A percentile compares a stretch with the other conserved stretches of the same genome.
phyloP scores from a whole-genome alignment of 2,329 filamentous ascomycete genomes.

The Hypoxylon sp. region DNA sequence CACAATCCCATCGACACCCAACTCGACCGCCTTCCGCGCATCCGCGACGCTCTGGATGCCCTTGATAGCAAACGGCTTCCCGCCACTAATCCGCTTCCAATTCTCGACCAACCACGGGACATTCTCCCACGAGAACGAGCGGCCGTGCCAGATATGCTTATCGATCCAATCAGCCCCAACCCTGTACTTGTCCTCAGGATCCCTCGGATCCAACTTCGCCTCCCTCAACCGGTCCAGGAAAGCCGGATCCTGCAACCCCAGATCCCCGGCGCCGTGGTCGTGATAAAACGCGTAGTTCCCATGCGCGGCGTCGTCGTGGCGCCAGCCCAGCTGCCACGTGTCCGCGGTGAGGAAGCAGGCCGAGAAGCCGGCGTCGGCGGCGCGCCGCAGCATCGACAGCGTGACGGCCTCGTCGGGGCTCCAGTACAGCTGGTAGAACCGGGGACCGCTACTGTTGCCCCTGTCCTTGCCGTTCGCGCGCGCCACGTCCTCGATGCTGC shows the following conservation, averaged over 20 bases:
- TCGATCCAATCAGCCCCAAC: conserved; percentile 71
- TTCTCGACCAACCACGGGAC: conserved; percentile 66
- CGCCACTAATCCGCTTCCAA: conserved; percentile 66
- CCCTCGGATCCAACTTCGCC: conserved; percentile 61
- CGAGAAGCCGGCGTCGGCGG: conserved; percentile 61
- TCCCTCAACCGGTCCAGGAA: conserved; percentile 63
- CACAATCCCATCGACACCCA: conserved; percentile 68
- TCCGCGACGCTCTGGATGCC: conserved; percentile 69
- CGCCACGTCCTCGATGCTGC: conserved; percentile 65
- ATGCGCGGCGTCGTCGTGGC: conserved; percentile 64
- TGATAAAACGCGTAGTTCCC: conserved; percentile 71
- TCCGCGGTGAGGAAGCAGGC: conserved; percentile 69
- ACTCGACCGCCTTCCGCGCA: conserved; percentile 63
- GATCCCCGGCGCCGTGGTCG: conserved; percentile 61
- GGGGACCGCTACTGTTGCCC: conserved; percentile 45
- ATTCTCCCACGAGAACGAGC: conserved; percentile 70
- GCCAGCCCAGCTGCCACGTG: conserved; percentile 70
- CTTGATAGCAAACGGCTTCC: conserved; percentile 67
- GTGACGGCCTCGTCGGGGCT: conserved; percentile 69
- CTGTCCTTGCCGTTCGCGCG: conserved; percentile 64
- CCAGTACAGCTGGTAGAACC: conserved; percentile 72
- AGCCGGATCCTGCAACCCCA: conserved; percentile 67
- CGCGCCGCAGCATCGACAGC: conserved; percentile 63
- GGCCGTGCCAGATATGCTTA: conserved; percentile 67
- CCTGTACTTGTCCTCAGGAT: conserved; percentile 54